phyloP scores from a whole-genome alignment of 352 stramenopile species.

The Phytophthora brassicae region DNA sequence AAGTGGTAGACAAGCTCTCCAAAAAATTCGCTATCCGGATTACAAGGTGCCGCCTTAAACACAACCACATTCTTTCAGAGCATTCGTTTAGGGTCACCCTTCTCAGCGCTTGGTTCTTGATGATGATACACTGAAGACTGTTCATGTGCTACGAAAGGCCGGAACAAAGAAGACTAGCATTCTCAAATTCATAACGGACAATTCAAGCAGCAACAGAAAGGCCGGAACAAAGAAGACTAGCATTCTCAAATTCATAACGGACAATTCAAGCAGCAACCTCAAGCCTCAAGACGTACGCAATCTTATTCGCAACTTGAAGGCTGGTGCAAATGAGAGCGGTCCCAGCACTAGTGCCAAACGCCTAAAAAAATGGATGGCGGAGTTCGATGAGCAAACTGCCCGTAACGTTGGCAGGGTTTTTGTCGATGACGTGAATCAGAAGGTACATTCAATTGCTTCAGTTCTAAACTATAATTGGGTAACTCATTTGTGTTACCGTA shows the following conservation, averaged over 20 bases:
- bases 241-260: no score
- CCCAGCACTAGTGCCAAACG: not conserved
- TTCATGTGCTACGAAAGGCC: not conserved
- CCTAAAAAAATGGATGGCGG: constrained; percentile 7
- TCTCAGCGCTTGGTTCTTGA: not conserved
- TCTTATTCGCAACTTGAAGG: constrained; percentile 4
- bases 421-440: not conserved
- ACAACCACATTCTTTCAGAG: constrained; percentile 1
- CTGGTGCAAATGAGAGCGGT: not conserved
- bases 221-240: no score
- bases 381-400: not conserved
- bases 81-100: constrained; percentile 1
- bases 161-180: constrained; percentile 6
- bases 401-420: constrained; percentile 3
- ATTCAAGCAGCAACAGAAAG: not conserved
- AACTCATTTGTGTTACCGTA: not conserved
- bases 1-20: not conserved
- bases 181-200: constrained; percentile 3
- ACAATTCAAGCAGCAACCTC: not conserved
- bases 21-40: constrained; percentile 5
- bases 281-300: constrained; percentile 4
- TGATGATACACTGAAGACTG: not conserved
- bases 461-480: not conserved
- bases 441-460: not conserved
- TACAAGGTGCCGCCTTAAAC: not conserved